These are phyloP conservation scores for Neurospora sp. DNA, from an alignment of 495 filamentous ascomycete genomes.

Conservation along the genomic window DNA sequence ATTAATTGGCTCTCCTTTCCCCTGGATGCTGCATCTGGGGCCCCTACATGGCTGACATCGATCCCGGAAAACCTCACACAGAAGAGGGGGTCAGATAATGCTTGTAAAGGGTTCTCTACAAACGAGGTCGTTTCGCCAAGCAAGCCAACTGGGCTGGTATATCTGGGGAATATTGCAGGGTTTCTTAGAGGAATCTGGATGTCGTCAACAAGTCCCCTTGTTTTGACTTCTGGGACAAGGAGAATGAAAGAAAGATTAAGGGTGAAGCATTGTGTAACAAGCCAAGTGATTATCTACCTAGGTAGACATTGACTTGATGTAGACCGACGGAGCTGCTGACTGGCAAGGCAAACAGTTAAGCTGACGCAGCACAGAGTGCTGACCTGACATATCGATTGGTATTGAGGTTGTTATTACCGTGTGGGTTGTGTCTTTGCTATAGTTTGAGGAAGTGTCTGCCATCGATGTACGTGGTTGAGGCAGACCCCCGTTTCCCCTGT, in stretches of 20 bases:
- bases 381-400: not conserved
- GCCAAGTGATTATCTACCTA: not conserved
- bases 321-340: not conserved
- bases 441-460: not conserved
- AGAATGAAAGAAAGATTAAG: not conserved
- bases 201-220: not conserved
- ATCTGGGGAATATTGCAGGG: not conserved
- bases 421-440: not conserved
- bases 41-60: too few relatives aligned
- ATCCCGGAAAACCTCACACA: not conserved
- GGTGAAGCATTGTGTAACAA: not conserved
- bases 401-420: not conserved
- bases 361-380: not conserved
- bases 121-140: not conserved
- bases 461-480: not conserved
- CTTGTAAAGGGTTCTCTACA: not conserved
- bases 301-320: not conserved
- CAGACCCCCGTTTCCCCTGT: not conserved
- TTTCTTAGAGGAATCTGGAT: not conserved
- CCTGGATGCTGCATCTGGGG: not conserved
- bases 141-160: not conserved
- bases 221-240: not conserved
- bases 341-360: not conserved
- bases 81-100: not conserved
- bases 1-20: not conserved